Evolutionary conservation across 176 grass and related monocot genomes (phyloP), one percentile per base, ranked within the genome.

Genomic region (Alopecurus myosuroides): DNA sequence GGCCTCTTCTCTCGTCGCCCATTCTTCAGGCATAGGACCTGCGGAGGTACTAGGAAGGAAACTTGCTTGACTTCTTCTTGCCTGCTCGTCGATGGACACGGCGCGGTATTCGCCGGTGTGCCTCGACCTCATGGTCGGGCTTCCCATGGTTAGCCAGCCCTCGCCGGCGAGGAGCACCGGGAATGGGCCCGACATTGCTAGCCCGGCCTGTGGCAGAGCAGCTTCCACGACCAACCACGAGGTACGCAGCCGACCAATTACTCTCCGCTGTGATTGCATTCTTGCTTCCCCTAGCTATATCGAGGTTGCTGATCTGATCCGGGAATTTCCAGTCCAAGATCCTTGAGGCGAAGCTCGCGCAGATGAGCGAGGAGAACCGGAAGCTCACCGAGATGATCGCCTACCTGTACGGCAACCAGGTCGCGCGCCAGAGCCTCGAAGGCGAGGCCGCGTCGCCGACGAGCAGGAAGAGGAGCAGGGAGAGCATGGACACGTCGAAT

Each of bases 331-430:
- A 74, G 88, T 51, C 50, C 0, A 90, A 61, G 61, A 41, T 28
- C 0, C 17, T 95, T 0, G 91, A 98, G 88, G 91, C 76, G 3
- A 88, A 75, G 63, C 4, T 98, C 60, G 87, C 81, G 9, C 80
- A 92, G 76, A 42, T 95, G 22, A 95, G 44, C 60, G 85, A 91
- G 89, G 93, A 94, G 85, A 98, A 94, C 83, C 87, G 92, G 73
- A 81, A 82, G 73, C 80, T 98, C 0, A 78, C 19, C 0, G 85
- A 98, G 80, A 81, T 52, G 87, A 88, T 98, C 76, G 55, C 41
- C 9, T 12, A 22, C 71, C 78, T 91, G 9, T 81, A 14, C 26
- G 10, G 74, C 51, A 83, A 26, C 77, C 86, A 91, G 18, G 12
- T 30, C 5, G 36, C 37, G n/a, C 81, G 60, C 15, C 45, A n/a